Evolutionary conservation across 2,329 filamentous ascomycete genomes (phyloP), one percentile per base, ranked within the genome.

Genomic region (Thelonectria olida): DNA sequence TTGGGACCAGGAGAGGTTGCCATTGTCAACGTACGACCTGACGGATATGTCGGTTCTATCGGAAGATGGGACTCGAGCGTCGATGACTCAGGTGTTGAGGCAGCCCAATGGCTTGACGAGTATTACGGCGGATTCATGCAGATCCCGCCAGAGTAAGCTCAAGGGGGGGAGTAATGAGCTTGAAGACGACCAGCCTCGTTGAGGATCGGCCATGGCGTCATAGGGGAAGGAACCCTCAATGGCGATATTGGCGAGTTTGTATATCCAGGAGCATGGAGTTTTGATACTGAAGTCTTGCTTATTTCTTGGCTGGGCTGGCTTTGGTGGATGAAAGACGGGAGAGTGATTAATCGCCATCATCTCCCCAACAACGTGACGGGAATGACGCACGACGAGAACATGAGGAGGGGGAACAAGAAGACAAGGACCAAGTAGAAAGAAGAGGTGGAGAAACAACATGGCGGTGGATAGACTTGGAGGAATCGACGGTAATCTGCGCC

Each of bases 21-120:
- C 5, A 84, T 92, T 39, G 80, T 90, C 39, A 89, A 90, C 67
- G 88, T 93, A 2, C 82, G 90, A 5, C 90, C 90, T 0, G 90
- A 93, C 74, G 90, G 90, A 10, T 93, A 92, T 73, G 86, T 92
- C 5, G 90, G 90, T 1, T 87, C 83, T n/a, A 76, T 91, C 22
- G 79, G 82, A 44, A 76, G 82, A 39, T 85, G 83, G 82, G 82
- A 85, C 70, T 80, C 81, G 31, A 80, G 78, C 65, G 71, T 83
- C 25, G 83, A 84, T 55, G 82, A 82, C 41, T 76, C 83, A 6
- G 85, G 84, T 41, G 74, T 81, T 41, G 79, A 82, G 47, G 85
- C 85, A 8, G 85, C 84, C 25, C 76, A 74, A 61, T 87, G 84
- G 84, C 75, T 87, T 22, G 84, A 86, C 66, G 72, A 74, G 15